Conservation (phyloP, 225 moss, liverwort and hornwort species). For the Neckera pumila region DNA sequence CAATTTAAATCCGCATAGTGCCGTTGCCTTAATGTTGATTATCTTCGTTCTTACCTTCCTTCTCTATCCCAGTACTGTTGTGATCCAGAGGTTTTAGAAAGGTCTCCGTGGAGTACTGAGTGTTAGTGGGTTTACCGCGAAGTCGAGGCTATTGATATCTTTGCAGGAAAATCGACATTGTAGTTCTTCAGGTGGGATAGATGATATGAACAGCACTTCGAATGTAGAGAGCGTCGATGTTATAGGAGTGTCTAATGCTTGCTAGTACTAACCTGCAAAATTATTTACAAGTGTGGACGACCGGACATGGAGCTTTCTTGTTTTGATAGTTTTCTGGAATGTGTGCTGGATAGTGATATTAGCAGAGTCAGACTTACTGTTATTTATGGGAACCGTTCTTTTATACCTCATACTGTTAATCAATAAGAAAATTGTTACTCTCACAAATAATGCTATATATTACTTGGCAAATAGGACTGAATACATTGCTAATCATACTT, state of each 20-base stretch:
- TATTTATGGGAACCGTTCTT: conserved; percentile 30
- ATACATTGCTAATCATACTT: not conserved
- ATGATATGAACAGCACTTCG: conserved; percentile 14
- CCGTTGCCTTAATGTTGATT: not conserved
- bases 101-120: not conserved
- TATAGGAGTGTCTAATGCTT: not conserved
- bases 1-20: not conserved
- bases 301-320: not conserved
- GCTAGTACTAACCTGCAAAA: not conserved
- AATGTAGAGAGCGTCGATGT: conserved; percentile 7
- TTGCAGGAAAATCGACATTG: conserved; percentile 7
- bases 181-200: conserved; percentile 13
- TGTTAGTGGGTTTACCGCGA: not conserved
- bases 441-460: not conserved
- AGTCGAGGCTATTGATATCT: not conserved
- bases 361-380: conserved; percentile 40
- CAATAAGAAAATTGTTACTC: not conserved
- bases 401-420: not conserved
- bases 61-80: not conserved
- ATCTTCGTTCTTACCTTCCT: not conserved
- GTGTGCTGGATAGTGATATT: conserved; percentile 23
- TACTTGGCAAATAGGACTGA: not conserved
- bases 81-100: not conserved
- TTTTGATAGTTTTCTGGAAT: not conserved
- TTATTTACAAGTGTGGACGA: not conserved